Evolutionary conservation across 2,329 filamentous ascomycete species (phyloP).

Genomic region (Pseudogymnoascus sp.): DNA sequence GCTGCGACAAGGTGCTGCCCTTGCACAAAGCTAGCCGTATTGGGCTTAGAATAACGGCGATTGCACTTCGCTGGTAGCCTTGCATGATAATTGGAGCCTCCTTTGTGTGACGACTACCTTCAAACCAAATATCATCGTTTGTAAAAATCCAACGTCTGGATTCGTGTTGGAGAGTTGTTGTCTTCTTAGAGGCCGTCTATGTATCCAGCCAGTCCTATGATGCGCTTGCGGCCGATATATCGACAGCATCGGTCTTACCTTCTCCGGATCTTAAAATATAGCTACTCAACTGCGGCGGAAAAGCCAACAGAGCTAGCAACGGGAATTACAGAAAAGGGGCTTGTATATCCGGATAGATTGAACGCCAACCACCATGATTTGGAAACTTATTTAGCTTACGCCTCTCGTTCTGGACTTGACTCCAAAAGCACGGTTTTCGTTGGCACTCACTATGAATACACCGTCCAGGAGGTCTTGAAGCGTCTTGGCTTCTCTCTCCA

Average conservation of each 20-base stretch:
- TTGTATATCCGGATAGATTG: slow-evolving; percentile 39
- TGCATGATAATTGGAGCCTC: background rate
- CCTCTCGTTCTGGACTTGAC: slow-evolving; percentile 44
- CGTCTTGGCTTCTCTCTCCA: slow-evolving; percentile 55
- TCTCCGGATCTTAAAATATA: background rate
- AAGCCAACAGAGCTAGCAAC: background rate
- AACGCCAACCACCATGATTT: slow-evolving; percentile 52
- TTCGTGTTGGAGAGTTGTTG: background rate
- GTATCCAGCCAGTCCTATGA: background rate
- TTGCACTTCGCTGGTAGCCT: background rate
- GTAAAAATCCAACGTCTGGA: background rate
- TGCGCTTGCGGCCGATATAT: background rate
- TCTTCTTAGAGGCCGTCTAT: background rate
- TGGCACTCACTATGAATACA: slow-evolving; percentile 74
- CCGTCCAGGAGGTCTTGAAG: slow-evolving; percentile 45
- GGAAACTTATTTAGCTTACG: slow-evolving; percentile 56
- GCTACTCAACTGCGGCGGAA: slow-evolving; percentile 6
- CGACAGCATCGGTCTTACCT: background rate
- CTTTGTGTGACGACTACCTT: background rate
- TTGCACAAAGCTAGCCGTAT: background rate
- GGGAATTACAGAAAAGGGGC: slow-evolving; percentile 8
- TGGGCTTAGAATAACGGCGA: background rate
- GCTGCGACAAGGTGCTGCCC: background rate
- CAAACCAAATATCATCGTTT: background rate
- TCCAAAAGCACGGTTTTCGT: slow-evolving; percentile 51